phyloP scores from a whole-genome alignment of 305 asterid species.

The Euphrasia arctica region DNA sequence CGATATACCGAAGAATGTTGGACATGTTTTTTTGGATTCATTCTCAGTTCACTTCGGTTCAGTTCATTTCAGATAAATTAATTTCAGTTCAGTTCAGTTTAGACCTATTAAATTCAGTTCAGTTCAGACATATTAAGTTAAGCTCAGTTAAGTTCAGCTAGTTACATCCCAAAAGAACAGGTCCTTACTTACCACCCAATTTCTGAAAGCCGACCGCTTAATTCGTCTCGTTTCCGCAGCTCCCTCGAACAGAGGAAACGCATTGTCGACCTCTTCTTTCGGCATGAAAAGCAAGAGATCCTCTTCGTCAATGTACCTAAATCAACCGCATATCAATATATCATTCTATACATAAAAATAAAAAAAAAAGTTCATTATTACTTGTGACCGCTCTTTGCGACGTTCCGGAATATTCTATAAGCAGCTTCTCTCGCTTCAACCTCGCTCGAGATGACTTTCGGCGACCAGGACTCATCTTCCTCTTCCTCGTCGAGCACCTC shows the following conservation, averaged over 20 bases:
- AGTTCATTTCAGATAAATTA: no score
- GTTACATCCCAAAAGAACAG: no score
- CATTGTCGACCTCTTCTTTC: slow-evolving; percentile 58
- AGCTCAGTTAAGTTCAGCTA: no score
- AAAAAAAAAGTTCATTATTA: slow-evolving; percentile 27
- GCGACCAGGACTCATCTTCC: slow-evolving; percentile 31
- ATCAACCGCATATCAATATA: not conserved
- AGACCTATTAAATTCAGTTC: no score
- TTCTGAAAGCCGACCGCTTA: slow-evolving; percentile 55
- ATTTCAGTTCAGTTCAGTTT: no score
- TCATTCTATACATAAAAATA: not conserved
- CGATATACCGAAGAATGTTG: no score
- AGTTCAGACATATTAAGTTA: no score
- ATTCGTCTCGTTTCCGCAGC: slow-evolving; percentile 54
- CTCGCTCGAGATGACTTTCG: slow-evolving; percentile 46
- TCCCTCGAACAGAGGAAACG: slow-evolving; percentile 56
- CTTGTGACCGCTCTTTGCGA: slow-evolving; percentile 50
- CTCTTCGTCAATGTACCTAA: slow-evolving; percentile 61
- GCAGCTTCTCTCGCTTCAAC: slow-evolving; percentile 59
- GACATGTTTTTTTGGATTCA: no score
- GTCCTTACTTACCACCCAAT: slow-evolving; percentile 58
- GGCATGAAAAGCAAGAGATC: slow-evolving; percentile 60
- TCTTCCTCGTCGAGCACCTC: slow-evolving; percentile 41
- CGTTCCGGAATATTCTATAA: slow-evolving; percentile 48
- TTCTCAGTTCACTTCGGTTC: no score